phyloP scores from a whole-genome alignment of 495 filamentous ascomycete species.

The Hypomontagnella submonticulosa region DNA sequence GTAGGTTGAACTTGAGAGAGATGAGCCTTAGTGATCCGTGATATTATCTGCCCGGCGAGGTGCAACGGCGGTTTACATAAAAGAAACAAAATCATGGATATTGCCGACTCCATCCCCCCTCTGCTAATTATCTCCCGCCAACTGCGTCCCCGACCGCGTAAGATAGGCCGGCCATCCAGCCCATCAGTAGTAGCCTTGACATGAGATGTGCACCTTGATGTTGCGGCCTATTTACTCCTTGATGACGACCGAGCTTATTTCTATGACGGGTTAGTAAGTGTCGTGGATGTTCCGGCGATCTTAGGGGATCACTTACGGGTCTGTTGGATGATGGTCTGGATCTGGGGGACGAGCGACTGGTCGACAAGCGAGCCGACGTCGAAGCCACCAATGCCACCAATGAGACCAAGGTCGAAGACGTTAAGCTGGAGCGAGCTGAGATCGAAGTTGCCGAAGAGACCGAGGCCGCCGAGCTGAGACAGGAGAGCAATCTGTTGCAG shows the following conservation, averaged over 20 bases:
- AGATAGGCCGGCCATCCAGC: constrained; percentile 19
- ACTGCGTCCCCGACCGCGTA: not conserved
- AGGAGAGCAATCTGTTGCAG: constrained; percentile 58
- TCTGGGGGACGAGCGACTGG: constrained; percentile 49
- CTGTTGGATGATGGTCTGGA: constrained; percentile 51
- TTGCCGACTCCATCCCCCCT: constrained; percentile 9
- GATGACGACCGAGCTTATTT: constrained; percentile 38
- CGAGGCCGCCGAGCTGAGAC: constrained; percentile 54
- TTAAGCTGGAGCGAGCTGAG: constrained; percentile 52
- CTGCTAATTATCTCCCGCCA: not conserved
- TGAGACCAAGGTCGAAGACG: constrained; percentile 54
- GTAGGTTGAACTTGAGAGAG: constrained; percentile 18
- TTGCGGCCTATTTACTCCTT: constrained; percentile 6
- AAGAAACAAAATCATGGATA: constrained; percentile 26
- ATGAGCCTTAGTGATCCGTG: constrained; percentile 19
- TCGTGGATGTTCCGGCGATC: too few species aligned
- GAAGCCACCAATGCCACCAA: constrained; percentile 52
- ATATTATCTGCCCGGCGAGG: constrained; percentile 33
- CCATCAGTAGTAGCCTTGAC: constrained; percentile 16
- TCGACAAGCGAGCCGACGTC: constrained; percentile 54
- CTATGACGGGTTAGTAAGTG: constrained; percentile 13
- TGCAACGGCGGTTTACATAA: constrained; percentile 33
- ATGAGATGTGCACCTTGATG: constrained; percentile 13
- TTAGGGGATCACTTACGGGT: constrained; percentile 24
- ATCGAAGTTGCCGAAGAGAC: constrained; percentile 58